These are phyloP conservation scores for Millerozyma acaciae DNA, from an alignment of 805 yeast genomes.

Conservation along the genomic window DNA sequence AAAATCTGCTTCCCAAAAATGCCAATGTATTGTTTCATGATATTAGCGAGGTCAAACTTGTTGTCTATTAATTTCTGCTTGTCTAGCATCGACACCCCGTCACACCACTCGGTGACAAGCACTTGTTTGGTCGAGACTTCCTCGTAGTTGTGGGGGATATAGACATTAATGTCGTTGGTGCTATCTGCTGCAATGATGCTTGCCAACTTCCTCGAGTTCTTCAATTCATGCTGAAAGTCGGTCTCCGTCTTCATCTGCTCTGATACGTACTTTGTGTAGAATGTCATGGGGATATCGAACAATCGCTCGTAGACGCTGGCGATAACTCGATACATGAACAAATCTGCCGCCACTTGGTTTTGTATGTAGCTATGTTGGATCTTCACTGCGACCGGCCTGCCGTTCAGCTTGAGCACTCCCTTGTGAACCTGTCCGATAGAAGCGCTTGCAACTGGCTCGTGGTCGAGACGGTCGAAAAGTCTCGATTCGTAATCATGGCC, in stretches of 20 bases:
- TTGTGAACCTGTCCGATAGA: constrained; percentile 69
- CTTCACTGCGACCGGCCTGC: constrained; percentile 59
- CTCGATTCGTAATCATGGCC: constrained; percentile 40
- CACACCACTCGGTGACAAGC: constrained; percentile 71
- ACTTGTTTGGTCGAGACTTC: constrained; percentile 48
- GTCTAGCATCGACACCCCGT: constrained; percentile 58
- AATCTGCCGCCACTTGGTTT: constrained; percentile 58
- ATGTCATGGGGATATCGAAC: constrained; percentile 61
- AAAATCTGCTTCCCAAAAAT: constrained; percentile 59
- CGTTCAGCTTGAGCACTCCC: constrained; percentile 41
- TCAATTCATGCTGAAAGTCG: constrained; percentile 54
- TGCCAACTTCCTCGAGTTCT: constrained; percentile 45
- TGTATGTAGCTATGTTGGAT: constrained; percentile 62
- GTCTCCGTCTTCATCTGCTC: constrained; percentile 57
- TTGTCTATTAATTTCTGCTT: constrained; percentile 37
- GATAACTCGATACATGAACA: constrained; percentile 51
- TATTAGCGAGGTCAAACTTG: constrained; percentile 33
- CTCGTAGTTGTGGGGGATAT: constrained; percentile 53
- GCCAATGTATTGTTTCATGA: constrained; percentile 50
- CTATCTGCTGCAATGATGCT: constrained; percentile 41
- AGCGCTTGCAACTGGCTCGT: constrained; percentile 67
- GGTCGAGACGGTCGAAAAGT: constrained; percentile 45
- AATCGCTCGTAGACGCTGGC: constrained; percentile 52
- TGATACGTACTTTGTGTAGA: constrained; percentile 54
- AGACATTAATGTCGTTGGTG: constrained; percentile 35